Evolutionary conservation across 257 asterid species (phyloP), one percentile per base, ranked within the genome.

Genomic region (Solanum megistacrolobum): DNA sequence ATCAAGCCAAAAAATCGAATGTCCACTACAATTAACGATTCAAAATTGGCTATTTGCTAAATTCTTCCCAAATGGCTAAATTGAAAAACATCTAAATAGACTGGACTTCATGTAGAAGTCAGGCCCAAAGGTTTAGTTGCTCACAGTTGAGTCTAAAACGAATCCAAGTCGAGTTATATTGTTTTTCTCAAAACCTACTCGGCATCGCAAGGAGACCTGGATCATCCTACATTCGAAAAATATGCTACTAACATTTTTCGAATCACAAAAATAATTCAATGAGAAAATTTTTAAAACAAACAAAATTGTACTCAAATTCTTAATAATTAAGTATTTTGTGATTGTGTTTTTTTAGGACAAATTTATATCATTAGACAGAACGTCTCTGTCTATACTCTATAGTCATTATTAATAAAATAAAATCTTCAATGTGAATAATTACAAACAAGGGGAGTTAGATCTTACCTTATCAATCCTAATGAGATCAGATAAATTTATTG

Each of bases 221-320:
- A 62, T 23, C 1, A 23, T 62, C 3, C 1, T 23, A 23, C 14
- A 0, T 62, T 62, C 14, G 1, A 9, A 23, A 23, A 52, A 52
- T 52, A 52, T 52, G 62, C 0, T 52, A 52, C 4, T 52, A 6
- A 52, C 4, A 52, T 16, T 52, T 18, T 2, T 52, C 4, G 10
- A 7, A 52, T 52, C 0, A 52, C 2, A 7, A 18, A 52, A 52
- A 52, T 5, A 52, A 18, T 18, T 52, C 4, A 52, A 52, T 52
- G 23, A 48, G 8, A 48, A 14, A 43, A 43, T 12, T 48, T 48
- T 14, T 2, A 52, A 52, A 52, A 52, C 60, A 52, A 52, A 52
- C 3, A 0, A 23, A 60, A 21, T 1, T 10, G 3, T 23, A 23
- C 31, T 62, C 69, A 62, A 0, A 23, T 0, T 62, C 31, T 23